Evolutionary conservation across 1,139 yeast species (phyloP), one percentile per base, ranked within the genome.

Genomic region (Yamadazyma songkhlaensis): DNA sequence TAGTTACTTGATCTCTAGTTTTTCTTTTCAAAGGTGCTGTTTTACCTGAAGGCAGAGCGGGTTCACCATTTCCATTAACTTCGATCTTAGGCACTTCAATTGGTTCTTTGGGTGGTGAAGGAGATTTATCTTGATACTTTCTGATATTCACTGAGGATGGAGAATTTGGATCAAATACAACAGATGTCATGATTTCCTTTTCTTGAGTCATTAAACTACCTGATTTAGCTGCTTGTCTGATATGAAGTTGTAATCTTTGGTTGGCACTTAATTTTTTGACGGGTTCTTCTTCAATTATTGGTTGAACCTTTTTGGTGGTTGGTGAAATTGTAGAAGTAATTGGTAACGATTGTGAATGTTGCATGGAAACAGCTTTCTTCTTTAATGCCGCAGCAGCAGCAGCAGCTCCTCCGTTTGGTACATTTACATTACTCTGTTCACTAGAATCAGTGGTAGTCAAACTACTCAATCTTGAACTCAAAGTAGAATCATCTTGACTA

Each of bases 171-270:
- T 71, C 75, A 46, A 60, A 70, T 2, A 62, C 62, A 14, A 69
- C 72, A 1, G 67, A 53, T 1, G 62, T 56, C 12, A 70, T 50
- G 1, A 50, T 42, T 42, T 67, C 73, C 43, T 60, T 61, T 37
- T 67, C 65, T 39, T 68, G 74, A 0, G 74, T 65, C 54, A 64
- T 53, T 30, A 71, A 53, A 1, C 62, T 33, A 0, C 77, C 77
- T 3, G 64, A 48, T 45, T 55, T 64, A 1, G 74, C 63, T 1
- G 72, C 75, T 41, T 64, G 61, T 34, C 62, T 51, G 30, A 71
- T 50, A 44, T 68, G 74, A 31, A 58, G 63, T 43, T 68, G 73
- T 23, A 70, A 57, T 38, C 73, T 48, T 43, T 70, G 74, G 31
- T 60, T 60, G 4, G 76, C 75, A 9, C 67, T 60, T 20, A 67